A percentile compares a stretch with the other conserved stretches of the same genome.
Evolutionary conservation across 805 yeast genomes (phyloP).

Genomic region (Myxozyma geophila): DNA sequence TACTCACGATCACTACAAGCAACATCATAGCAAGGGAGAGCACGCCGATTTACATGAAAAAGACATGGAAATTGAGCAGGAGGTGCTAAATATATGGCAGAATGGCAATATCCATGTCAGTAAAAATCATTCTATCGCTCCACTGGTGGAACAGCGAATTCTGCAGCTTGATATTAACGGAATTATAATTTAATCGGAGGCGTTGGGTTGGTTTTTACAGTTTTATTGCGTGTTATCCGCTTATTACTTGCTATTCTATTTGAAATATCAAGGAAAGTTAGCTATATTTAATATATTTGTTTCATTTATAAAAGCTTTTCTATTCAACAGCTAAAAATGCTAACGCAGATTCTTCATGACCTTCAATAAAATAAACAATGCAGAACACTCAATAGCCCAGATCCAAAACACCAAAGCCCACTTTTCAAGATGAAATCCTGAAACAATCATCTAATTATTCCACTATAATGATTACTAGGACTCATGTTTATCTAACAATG

Average conservation of each 20-base stretch:
- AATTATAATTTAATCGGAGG: not conserved
- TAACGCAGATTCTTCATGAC: not conserved
- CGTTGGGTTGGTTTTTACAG: not conserved
- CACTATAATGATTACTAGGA: not conserved
- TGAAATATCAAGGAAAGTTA: not conserved
- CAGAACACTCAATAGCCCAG: conserved; percentile 2
- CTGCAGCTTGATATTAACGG: conserved; percentile 16
- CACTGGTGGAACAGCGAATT: conserved; percentile 26
- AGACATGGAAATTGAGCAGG: conserved; percentile 21
- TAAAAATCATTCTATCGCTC: conserved; percentile 19
- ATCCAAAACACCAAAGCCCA: conserved; percentile 9
- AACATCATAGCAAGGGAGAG: not conserved
- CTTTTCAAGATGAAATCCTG: not conserved
- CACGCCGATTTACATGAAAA: conserved; percentile 5
- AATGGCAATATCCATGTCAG: not conserved
- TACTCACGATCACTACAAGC: not conserved
- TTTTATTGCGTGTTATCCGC: too few species aligned
- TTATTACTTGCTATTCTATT: too few species aligned
- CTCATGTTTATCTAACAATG: not conserved
- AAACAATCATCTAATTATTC: not conserved
- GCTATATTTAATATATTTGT: not conserved
- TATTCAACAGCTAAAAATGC: not conserved
- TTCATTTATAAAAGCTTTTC: not conserved
- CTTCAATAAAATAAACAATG: not conserved
- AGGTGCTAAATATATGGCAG: conserved; percentile 23